Evolutionary conservation across 2,329 filamentous ascomycete genomes (phyloP), one percentile per base, ranked within the genome.

Genomic region (Paraphoma sp.): DNA sequence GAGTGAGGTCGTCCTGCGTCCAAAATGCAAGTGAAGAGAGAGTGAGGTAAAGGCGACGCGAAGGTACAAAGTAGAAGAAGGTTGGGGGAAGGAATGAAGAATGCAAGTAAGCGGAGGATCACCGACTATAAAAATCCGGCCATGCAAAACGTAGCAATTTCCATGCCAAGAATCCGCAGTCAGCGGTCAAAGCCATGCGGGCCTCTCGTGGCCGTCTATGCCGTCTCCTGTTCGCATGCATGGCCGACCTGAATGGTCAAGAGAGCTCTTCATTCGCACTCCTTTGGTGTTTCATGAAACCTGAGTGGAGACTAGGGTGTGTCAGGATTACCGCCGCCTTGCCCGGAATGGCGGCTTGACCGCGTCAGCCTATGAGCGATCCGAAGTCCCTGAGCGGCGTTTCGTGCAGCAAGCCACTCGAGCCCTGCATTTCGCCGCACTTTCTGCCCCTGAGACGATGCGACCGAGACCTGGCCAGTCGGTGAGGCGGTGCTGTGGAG

Each of bases 261-360:
- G 57, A 53, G 58, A 42, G 55, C 56, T 51, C 59, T 61, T 65
- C 58, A 56, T 60, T 64, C 51, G 56, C 51, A 51, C 56, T 62
- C 61, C 51, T 63, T 49, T 65, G 63, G 60, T 68, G 71, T 74
- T 74, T 70, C 67, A 68, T 66, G 63, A 73, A 70, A 67, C 69
- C 57, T 57, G 30, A 47, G 71, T 74, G 70, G 71, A 64, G 62
- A 61, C 69, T 73, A 72, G 72, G 61, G 54, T 46, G 72, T 69
- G 64, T 74, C 70, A 75, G 71, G 65, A 53, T 41, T 54, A 58
- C 57, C 65, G 62, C 61, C 65, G 59, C 67, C 51, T 49, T 48
- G 61, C 61, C 61, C 50, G 49, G 53, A 54, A 44, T 50, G 46
- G 40, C 53, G 57, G 46, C 48, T 45, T 47, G 30, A 48, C 36